Evolutionary conservation across 768 basidiomycete genomes (phyloP).

Genomic region (Dioszegia aurantiaca): DNA sequence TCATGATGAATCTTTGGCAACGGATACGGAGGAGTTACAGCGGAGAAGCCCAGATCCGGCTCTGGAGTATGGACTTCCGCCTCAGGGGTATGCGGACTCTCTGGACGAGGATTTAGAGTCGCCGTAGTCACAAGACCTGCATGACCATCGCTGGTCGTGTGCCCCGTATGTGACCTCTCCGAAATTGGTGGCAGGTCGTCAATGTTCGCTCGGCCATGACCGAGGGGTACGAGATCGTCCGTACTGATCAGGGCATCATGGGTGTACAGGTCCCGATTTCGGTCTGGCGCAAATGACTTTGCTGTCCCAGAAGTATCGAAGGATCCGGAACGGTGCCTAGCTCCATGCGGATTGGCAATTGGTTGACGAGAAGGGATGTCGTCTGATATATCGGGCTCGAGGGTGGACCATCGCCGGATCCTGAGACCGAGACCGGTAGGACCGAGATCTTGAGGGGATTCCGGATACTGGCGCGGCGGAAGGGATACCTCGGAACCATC

Average conservation of each 20-base stretch:
- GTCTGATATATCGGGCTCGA: background rate
- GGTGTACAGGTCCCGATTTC: slow-evolving; percentile 5
- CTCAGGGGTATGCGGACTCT: slow-evolving; percentile 4
- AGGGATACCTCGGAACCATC: slow-evolving; percentile 31
- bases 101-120: background rate
- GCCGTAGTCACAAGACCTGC: background rate
- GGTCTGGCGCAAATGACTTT: background rate
- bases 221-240: background rate
- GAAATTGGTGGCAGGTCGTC: slow-evolving; percentile 5
- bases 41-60: background rate
- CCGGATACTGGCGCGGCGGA: too few species aligned
- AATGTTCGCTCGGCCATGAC: background rate
- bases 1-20: too few species aligned
- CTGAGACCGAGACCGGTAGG: background rate
- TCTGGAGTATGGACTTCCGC: slow-evolving; percentile 1
- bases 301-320: slow-evolving; percentile 6
- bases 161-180: background rate
- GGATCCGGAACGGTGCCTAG: background rate
- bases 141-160: background rate
- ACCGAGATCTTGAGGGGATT: background rate
- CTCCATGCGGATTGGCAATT: background rate
- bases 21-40: background rate
- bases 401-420: background rate
- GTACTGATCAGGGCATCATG: background rate
- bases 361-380: background rate